Conservation (phyloP, 306 rosid genomes). For the Cucurbita pepo region DNA sequence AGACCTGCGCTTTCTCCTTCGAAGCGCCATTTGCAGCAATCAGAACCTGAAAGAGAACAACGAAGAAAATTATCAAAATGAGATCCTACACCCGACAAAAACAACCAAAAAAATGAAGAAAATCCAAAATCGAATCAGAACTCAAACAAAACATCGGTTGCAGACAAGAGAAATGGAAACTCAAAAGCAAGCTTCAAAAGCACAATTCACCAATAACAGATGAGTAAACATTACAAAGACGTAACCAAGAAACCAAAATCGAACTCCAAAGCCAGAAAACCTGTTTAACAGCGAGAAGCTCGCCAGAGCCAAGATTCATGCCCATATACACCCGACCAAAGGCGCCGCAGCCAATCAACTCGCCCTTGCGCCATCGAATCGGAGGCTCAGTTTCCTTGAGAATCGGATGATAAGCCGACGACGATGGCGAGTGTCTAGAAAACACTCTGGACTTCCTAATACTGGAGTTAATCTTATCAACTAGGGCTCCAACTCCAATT, state of each 20-base stretch:
- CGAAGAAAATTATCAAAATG: not conserved
- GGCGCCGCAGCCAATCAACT: constrained; percentile 95
- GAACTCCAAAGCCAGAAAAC: constrained; percentile 3
- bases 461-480: constrained; percentile 60
- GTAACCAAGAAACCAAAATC: not conserved
- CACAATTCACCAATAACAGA: not conserved
- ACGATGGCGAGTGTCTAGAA: constrained; percentile 28
- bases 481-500: constrained; percentile 43
- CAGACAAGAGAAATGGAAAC: not conserved
- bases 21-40: constrained; percentile 66
- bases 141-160: not conserved
- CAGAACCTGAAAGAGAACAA: constrained; percentile 48
- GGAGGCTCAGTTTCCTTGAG: constrained; percentile 29
- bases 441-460: constrained; percentile 80
- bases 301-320: constrained; percentile 98
- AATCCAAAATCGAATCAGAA: not conserved
- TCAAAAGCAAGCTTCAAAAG: not conserved
- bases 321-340: constrained; percentile 99
- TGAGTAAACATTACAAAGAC: no score
- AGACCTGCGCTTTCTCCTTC: constrained; percentile 90
- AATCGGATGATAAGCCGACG: constrained; percentile 9
- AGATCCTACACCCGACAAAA: constrained; percentile 1
- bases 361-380: constrained; percentile 99
- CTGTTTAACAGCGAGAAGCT: constrained; percentile 95
- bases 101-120: not conserved